phyloP scores from a whole-genome alignment of 306 rosid species.

The Castanopsis chinensis region DNA sequence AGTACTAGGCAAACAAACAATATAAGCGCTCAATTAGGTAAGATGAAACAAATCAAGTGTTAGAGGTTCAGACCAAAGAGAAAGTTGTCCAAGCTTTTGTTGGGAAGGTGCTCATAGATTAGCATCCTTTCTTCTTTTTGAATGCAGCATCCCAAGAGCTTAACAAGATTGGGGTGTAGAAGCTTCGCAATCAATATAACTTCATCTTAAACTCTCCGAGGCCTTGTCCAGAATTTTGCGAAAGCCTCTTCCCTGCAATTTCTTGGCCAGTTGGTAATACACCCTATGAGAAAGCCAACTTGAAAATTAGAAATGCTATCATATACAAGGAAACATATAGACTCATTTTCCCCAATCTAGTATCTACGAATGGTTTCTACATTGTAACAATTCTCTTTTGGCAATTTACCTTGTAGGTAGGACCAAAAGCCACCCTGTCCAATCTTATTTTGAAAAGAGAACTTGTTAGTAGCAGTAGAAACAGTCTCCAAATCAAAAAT shows the following conservation, averaged over 20 bases:
- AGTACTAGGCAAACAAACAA: too few species aligned
- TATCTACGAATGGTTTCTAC: not conserved
- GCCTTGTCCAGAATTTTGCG: conserved; percentile 33
- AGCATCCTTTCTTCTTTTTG: too few species aligned
- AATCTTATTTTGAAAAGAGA: conserved; percentile 33
- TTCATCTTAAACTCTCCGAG: conserved; percentile 23
- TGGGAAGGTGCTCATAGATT: too few species aligned
- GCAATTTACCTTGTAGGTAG: conserved; percentile 39
- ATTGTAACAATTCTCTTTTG: not conserved
- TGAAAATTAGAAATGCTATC: not conserved
- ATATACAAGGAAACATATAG: not conserved
- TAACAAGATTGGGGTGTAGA: too few species aligned
- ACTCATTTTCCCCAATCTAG: not conserved
- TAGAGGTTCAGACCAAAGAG: too few species aligned
- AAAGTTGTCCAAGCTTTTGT: too few species aligned
- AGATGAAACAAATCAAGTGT: too few species aligned
- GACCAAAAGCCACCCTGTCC: conserved; percentile 58
- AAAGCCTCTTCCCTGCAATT: conserved; percentile 41
- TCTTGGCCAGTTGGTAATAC: conserved; percentile 31
- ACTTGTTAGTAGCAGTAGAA: conserved; percentile 39
- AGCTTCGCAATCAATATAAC: not conserved
- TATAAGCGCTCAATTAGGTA: too few species aligned
- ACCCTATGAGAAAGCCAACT: conserved; percentile 30
- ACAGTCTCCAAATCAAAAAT: conserved; percentile 30
- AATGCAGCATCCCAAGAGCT: too few species aligned